phyloP scores from a whole-genome alignment of 495 filamentous ascomycete genomes.

The Talaromyces proteolyticus region DNA sequence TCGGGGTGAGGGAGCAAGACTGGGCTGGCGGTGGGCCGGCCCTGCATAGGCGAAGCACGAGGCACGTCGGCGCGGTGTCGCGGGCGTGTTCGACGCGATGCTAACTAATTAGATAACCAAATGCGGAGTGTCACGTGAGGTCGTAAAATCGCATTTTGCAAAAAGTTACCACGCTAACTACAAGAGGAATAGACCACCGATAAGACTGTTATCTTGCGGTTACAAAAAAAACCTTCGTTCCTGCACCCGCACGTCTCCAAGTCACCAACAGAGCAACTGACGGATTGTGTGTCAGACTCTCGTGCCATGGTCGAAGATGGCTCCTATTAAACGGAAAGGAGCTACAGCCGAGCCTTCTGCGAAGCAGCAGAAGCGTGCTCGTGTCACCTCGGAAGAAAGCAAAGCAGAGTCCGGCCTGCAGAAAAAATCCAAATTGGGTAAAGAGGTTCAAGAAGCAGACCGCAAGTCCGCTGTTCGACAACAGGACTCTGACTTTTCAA shows the following conservation, averaged over 20 bases:
- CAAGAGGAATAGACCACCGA: background rate
- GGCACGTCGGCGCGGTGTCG: background rate
- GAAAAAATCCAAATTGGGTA: slow-evolving; percentile 12
- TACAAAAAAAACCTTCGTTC: slow-evolving; percentile 3
- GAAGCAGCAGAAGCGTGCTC: slow-evolving; percentile 40
- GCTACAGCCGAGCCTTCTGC: slow-evolving; percentile 28
- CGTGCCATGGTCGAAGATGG: slow-evolving; percentile 28
- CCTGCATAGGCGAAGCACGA: background rate
- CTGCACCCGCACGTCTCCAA: slow-evolving; percentile 1
- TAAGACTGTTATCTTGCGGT: slow-evolving; percentile 4
- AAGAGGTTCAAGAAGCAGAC: slow-evolving; percentile 26
- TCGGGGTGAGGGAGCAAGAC: background rate
- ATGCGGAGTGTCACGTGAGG: background rate
- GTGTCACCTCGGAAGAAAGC: slow-evolving; percentile 30
- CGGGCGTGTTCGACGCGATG: background rate
- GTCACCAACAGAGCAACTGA: background rate
- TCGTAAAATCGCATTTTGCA: too few species aligned
- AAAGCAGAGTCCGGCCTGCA: slow-evolving; percentile 10
- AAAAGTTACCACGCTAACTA: background rate
- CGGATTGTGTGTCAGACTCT: background rate
- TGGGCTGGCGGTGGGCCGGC: background rate
- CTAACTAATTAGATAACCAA: background rate
- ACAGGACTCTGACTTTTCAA: slow-evolving; percentile 31
- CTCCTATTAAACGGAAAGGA: slow-evolving; percentile 48
- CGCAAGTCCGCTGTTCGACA: background rate